A percentile compares a stretch with the other conserved stretches of the same genome.
phyloP scores from a whole-genome alignment of 768 basidiomycete genomes.

The Hericium rajendrae region DNA sequence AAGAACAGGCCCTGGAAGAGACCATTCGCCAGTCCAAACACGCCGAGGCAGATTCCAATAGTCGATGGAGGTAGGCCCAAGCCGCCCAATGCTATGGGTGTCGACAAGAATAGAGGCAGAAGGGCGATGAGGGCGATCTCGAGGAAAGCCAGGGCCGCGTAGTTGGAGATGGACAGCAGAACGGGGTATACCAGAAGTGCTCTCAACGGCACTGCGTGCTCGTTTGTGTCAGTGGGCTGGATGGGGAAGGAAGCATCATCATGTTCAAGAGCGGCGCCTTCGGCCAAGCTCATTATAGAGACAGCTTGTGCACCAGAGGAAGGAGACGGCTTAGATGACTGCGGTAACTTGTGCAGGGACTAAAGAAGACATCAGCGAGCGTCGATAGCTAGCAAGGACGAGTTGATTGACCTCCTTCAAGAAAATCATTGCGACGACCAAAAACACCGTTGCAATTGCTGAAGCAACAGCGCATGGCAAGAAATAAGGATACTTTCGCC shows the following conservation, averaged over 20 bases:
- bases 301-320: neutral
- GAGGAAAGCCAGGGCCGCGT: constrained; percentile 24
- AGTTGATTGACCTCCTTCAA: constrained; percentile 22
- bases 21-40: constrained; percentile 29
- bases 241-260: neutral
- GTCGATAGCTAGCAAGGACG: neutral
- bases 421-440: constrained; percentile 18
- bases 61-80: constrained; percentile 25
- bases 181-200: constrained; percentile 24
- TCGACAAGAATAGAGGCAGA: constrained; percentile 31
- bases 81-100: constrained; percentile 29
- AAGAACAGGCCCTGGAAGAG: constrained; percentile 30
- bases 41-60: constrained; percentile 27
- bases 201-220: constrained; percentile 14
- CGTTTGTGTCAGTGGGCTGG: neutral
- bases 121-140: constrained; percentile 30
- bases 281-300: neutral
- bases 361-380: neutral
- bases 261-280: neutral
- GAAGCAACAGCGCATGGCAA: constrained; percentile 25
- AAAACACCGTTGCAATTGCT: constrained; percentile 18
- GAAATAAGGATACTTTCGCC: constrained; percentile 27
- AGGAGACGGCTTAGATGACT: neutral
- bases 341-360: neutral
- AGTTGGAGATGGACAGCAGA: constrained; percentile 25